Conservation (phyloP, 2,329 filamentous ascomycete genomes). For the Lachnellula subtilissima region DNA sequence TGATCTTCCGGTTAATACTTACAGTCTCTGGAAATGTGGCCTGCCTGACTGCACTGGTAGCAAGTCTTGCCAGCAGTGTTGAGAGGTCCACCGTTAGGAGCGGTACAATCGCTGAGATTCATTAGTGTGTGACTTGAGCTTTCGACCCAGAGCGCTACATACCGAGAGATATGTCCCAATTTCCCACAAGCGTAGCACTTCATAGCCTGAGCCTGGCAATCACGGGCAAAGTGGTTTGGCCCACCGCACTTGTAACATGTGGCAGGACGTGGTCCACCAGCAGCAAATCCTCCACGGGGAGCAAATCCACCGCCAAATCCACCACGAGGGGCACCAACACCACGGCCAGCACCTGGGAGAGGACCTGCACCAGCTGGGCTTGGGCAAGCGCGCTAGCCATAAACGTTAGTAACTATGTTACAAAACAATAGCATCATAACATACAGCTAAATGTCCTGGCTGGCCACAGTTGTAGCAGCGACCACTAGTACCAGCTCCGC, state of each 20-base stretch:
- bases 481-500: slow-evolving; percentile 72
- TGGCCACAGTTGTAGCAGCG: slow-evolving; percentile 97
- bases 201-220: slow-evolving; percentile 88
- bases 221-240: slow-evolving; percentile 96
- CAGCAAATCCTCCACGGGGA: slow-evolving; percentile 66
- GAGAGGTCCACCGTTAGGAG: slow-evolving; percentile 90
- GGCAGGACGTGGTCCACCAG: slow-evolving; percentile 61
- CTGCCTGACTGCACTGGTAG: slow-evolving; percentile 94
- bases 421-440: slow-evolving; percentile 31
- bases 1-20: slow-evolving; percentile 3
- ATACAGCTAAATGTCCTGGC: slow-evolving; percentile 83
- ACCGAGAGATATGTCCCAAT: slow-evolving; percentile 48
- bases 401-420: slow-evolving; percentile 15
- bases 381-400: slow-evolving; percentile 69
- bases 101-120: slow-evolving; percentile 68
- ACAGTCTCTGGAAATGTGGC: slow-evolving; percentile 84
- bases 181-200: slow-evolving; percentile 78
- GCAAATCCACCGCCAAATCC: slow-evolving; percentile 59
- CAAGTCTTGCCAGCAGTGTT: slow-evolving; percentile 98
- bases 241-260: slow-evolving; percentile 75
- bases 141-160: not conserved
- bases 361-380: slow-evolving; percentile 57
- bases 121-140: not conserved
- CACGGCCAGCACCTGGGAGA: slow-evolving; percentile 51
- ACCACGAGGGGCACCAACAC: slow-evolving; percentile 65